Conservation (phyloP, 2,329 filamentous ascomycete species). For the Pseudopithomyces chartarum region DNA sequence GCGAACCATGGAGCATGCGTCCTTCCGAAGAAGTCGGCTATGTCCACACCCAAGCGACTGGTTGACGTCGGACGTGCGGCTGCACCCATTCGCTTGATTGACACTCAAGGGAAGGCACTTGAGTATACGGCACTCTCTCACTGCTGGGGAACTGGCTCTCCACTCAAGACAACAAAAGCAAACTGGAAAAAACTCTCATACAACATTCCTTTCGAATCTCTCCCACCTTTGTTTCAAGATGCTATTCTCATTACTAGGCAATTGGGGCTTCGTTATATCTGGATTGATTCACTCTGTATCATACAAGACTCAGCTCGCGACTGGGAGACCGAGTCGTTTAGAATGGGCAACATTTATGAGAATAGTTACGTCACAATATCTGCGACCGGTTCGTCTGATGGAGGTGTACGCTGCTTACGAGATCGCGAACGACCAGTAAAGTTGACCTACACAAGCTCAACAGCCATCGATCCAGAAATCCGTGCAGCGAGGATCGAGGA, state of each 20-base stretch:
- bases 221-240: constrained; percentile 31
- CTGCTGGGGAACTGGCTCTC: constrained; percentile 35
- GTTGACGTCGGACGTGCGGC: constrained; percentile 37
- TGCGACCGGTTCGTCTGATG: constrained; percentile 30
- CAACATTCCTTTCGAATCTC: constrained; percentile 30
- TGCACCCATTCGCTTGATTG: constrained; percentile 37
- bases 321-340: constrained; percentile 40
- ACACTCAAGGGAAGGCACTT: constrained; percentile 33
- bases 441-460: constrained; percentile 31
- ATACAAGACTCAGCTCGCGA: constrained; percentile 40
- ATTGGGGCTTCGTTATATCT: constrained; percentile 39
- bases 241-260: constrained; percentile 39
- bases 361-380: constrained; percentile 40
- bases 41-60: constrained; percentile 31
- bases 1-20: constrained; percentile 36
- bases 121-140: constrained; percentile 39
- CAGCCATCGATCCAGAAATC: constrained; percentile 28
- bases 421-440: constrained; percentile 34
- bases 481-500: constrained; percentile 31
- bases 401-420: constrained; percentile 23
- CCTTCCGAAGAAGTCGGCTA: constrained; percentile 20
- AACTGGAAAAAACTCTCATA: constrained; percentile 31
- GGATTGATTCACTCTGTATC: constrained; percentile 44
- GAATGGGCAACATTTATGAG: constrained; percentile 43
- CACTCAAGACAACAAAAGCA: constrained; percentile 32